phyloP scores from a whole-genome alignment of 495 filamentous ascomycete species.

The Haplographium delicatum region DNA sequence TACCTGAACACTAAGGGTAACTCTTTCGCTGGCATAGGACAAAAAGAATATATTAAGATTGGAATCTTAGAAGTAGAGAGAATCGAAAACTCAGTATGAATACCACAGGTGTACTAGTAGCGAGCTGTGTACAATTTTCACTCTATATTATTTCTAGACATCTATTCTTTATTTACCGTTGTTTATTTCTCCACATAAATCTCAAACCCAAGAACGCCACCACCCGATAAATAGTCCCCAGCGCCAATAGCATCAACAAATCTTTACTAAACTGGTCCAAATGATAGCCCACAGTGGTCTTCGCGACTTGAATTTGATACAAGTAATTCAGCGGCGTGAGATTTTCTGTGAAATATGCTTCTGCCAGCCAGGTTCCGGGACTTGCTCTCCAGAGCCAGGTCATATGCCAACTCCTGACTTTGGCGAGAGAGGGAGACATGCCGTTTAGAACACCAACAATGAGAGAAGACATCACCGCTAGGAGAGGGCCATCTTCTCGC shows the following conservation, averaged over 20 bases:
- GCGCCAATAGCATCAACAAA: slow-evolving; percentile 30
- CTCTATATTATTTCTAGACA: not conserved
- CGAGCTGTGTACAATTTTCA: no score
- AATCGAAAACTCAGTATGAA: no score
- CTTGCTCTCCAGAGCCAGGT: slow-evolving; percentile 49
- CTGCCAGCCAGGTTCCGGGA: slow-evolving; percentile 52
- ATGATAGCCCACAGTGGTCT: slow-evolving; percentile 31
- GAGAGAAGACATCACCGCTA: slow-evolving; percentile 42
- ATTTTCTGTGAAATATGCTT: slow-evolving; percentile 47
- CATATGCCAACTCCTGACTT: slow-evolving; percentile 46
- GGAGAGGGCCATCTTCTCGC: slow-evolving; percentile 42
- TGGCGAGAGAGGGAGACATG: slow-evolving; percentile 41
- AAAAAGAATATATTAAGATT: no score
- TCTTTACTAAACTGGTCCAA: slow-evolving; percentile 36
- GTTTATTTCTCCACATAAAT: slow-evolving; percentile 15
- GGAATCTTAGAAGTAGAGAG: no score
- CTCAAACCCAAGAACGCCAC: slow-evolving; percentile 37
- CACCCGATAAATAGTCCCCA: slow-evolving; percentile 36
- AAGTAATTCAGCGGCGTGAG: slow-evolving; percentile 41
- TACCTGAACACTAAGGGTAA: no score
- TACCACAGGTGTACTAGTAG: no score
- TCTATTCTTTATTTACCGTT: slow-evolving; percentile 6
- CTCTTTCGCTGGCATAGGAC: no score
- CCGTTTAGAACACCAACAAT: slow-evolving; percentile 47
- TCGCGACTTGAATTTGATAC: slow-evolving; percentile 37